A percentile compares a stretch with the other conserved stretches of the same genome.
Conservation (phyloP, 2,329 filamentous ascomycete species). For the Pseudogymnoascus verrucosus region DNA sequence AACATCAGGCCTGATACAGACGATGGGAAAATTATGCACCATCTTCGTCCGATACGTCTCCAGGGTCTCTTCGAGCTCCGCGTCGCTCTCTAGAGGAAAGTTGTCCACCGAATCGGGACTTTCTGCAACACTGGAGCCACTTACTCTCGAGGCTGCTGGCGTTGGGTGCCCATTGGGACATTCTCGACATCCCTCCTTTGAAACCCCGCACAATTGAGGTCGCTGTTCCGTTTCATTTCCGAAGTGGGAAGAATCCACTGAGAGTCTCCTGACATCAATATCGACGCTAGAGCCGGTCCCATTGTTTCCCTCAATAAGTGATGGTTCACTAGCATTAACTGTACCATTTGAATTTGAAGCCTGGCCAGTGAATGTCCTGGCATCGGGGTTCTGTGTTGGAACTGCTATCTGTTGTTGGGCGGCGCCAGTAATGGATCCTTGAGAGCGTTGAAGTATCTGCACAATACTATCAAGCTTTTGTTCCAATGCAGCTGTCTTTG, state of each 20-base stretch:
- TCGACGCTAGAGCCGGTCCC: neutral
- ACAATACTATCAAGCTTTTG: slow-evolving; percentile 17
- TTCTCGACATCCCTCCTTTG: neutral
- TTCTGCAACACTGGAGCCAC: neutral
- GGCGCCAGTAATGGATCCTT: neutral
- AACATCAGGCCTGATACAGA: slow-evolving; percentile 3
- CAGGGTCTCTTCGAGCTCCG: slow-evolving; percentile 10
- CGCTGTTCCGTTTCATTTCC: neutral
- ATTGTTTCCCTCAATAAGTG: neutral
- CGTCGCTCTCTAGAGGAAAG: neutral
- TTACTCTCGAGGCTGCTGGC: neutral
- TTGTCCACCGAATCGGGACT: neutral
- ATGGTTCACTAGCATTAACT: neutral
- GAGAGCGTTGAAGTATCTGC: slow-evolving; percentile 14
- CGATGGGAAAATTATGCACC: slow-evolving; percentile 12
- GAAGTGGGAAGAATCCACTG: neutral
- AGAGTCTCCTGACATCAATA: neutral
- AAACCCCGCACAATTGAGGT: neutral
- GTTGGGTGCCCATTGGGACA: neutral
- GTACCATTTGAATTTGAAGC: neutral
- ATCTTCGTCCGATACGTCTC: slow-evolving; percentile 11
- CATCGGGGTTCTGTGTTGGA: neutral
- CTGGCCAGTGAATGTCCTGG: neutral
- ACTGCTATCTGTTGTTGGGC: neutral
- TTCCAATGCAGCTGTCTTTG: slow-evolving; percentile 17